Conservation (phyloP, 768 basidiomycete genomes). For the Russula brevipes region DNA sequence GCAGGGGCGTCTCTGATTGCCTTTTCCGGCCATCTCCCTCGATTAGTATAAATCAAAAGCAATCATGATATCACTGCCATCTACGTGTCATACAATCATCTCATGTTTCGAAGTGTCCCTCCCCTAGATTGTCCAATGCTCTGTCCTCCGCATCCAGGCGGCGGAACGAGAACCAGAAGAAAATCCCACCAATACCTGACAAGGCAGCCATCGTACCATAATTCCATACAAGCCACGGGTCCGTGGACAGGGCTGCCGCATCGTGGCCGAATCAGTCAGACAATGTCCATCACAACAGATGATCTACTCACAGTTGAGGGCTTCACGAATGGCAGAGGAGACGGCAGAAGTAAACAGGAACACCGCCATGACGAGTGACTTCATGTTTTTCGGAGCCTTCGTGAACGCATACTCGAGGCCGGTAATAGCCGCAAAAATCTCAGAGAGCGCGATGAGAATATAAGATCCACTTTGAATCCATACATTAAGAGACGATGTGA, state of each 20-base stretch:
- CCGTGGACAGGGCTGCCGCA: slow-evolving; percentile 46
- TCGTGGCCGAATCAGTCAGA: background rate
- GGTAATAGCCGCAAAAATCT: slow-evolving; percentile 79
- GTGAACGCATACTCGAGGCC: slow-evolving; percentile 86
- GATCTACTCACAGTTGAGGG: slow-evolving; percentile 55
- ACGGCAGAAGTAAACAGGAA: slow-evolving; percentile 47
- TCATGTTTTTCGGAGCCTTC: slow-evolving; percentile 87
- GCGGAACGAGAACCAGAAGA: slow-evolving; percentile 50
- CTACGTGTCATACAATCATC: background rate
- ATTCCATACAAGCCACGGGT: slow-evolving; percentile 69
- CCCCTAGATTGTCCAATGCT: slow-evolving; percentile 46
- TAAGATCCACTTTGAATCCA: slow-evolving; percentile 75
- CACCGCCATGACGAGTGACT: slow-evolving; percentile 69
- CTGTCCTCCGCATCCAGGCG: slow-evolving; percentile 57
- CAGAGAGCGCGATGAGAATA: slow-evolving; percentile 57
- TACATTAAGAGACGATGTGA: slow-evolving; percentile 62
- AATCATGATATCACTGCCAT: background rate
- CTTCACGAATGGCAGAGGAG: slow-evolving; percentile 60
- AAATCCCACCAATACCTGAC: slow-evolving; percentile 43
- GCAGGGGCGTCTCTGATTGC: slow-evolving; percentile 8
- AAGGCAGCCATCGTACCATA: slow-evolving; percentile 56
- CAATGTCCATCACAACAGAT: background rate
- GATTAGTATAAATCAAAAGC: background rate
- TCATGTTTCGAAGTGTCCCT: slow-evolving; percentile 34
- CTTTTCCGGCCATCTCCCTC: slow-evolving; percentile 8